Base-by-base conservation (phyloP, 2,329 filamentous ascomycete genomes). In the Venturia aucupariae region DNA sequence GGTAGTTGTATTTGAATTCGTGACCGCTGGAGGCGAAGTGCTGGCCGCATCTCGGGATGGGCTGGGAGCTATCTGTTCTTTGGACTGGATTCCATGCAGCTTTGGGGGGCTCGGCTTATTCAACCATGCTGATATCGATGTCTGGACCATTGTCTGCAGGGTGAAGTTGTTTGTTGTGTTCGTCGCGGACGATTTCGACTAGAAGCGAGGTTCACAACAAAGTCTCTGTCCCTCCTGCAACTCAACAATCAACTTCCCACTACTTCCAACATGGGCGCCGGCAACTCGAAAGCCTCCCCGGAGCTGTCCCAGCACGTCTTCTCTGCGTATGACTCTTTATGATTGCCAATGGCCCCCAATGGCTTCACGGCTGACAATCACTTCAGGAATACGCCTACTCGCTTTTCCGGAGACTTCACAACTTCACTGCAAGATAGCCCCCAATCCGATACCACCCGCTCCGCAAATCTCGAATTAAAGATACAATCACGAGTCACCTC, bases 391-490 rank as follows among this genome's bases (percentile, higher is more conserved):
- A 80, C 84, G 51, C 85, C 86, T 67, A 81, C 88, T 67, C 81
- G 83, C 69, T 88, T 96, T 76, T 96, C 92, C 69, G 86, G 90
- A 73, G 87, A 90, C 73, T 82, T 97, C 72, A 83, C 95, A 71
- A 87, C 96, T 72, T 86, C 87, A 67, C 82, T 97, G 67, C 90
- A 96, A 76, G 61, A 46, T 41, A 44, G 48, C 24, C 32, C 38
- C 22, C 42, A 97, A 93, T 93, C 89, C 77, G 92, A 97, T 79
- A 86, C 87, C 66, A 92, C 91, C 68, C 92, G 93, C 74, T 84
- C 88, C 71, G 90, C 90, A 78, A 82, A 87, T 72, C 80, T 91
- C 75, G 93, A 97, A 79, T 86, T 94, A 68, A 88, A 93, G 71
- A 87, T 96, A 76, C 92, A 97, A 80, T 80, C 85, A 74, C 92